Evolutionary conservation across 805 yeast species (phyloP), one percentile per base, ranked within the genome.

Genomic region (Candida bentonensis): DNA sequence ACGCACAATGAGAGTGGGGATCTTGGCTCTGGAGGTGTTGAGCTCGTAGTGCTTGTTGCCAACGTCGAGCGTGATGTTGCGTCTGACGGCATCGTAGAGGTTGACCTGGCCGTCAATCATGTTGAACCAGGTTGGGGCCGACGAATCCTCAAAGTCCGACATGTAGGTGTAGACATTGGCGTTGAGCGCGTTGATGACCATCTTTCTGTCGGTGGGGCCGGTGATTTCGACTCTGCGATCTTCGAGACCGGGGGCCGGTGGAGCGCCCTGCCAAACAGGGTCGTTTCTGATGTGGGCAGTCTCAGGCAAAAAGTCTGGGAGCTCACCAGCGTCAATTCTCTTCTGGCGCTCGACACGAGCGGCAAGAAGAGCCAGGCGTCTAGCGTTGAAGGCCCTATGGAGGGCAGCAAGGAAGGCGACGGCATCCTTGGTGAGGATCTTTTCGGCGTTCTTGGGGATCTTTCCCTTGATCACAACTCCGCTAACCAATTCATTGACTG

Each of bases 181-280:
- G 64, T 78, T 78, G 56, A 78, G 70, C 28, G 85, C 85, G 52
- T 78, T 78, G 65, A 78, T 77, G 47, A 78, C 83, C 85, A 78
- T 78, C 60, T 78, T 78, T 49, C 84, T 69, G 62, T 78, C 85
- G 41, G 83, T 76, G 40, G 85, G 85, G 33, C 86, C 86, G 42
- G 85, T 79, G 63, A 79, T 79, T 61, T 79, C 85, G 46, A 77
- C 83, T 53, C 85, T 70, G 57, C 85, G 72, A 68, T 79, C 85
- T 55, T 69, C 73, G 46, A 78, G 69, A 20, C 85, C 85, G 17
- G 74, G 76, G 39, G 79, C 83, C 47, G 78, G 75, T 40, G 75
- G 70, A 22, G 85, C 80, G 26, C 84, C 85, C 48, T 74, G 76
- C 85, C 85, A 78, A 36, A 76, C 68, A 27, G 78, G 72, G 59